Conservation (phyloP, 2,329 filamentous ascomycete genomes). For the Colletotrichum brevisporum region DNA sequence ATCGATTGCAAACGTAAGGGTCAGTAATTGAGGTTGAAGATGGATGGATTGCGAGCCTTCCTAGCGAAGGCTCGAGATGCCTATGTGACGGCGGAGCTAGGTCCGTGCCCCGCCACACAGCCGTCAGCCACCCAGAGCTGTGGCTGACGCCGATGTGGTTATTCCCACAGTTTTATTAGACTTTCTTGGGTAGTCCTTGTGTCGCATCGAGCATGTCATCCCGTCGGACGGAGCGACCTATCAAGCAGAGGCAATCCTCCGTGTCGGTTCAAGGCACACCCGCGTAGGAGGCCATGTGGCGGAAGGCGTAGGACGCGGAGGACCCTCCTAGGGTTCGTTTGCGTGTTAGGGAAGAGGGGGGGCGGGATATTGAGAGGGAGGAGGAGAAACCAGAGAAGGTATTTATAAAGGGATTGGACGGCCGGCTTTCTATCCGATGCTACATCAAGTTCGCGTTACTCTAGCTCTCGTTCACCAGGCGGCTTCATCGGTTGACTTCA, state of each 20-base stretch:
- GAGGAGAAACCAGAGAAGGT: neutral
- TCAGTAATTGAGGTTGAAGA: no score
- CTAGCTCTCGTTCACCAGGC: neutral
- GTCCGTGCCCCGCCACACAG: no score
- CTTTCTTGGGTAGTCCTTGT: constrained; percentile 18
- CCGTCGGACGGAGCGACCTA: constrained; percentile 24
- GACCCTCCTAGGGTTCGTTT: no score
- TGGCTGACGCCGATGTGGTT: no score
- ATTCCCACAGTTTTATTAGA: no score
- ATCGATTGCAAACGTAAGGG: no score
- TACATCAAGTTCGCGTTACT: neutral
- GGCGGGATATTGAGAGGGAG: no score
- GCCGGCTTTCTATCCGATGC: neutral
- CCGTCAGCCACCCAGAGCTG: no score
- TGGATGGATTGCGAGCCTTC: no score
- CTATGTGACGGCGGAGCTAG: no score
- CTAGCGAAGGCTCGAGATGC: no score
- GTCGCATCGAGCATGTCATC: neutral
- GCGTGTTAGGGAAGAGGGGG: no score
- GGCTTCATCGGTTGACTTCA: neutral
- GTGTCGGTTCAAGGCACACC: neutral
- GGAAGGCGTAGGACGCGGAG: neutral
- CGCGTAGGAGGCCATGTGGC: constrained; percentile 19
- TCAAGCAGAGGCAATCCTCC: constrained; percentile 2
- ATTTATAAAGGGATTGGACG: neutral